A percentile compares a stretch with the other conserved stretches of the same genome.
Conservation (phyloP, 2,329 filamentous ascomycete species). For the Cercospora sojina region DNA sequence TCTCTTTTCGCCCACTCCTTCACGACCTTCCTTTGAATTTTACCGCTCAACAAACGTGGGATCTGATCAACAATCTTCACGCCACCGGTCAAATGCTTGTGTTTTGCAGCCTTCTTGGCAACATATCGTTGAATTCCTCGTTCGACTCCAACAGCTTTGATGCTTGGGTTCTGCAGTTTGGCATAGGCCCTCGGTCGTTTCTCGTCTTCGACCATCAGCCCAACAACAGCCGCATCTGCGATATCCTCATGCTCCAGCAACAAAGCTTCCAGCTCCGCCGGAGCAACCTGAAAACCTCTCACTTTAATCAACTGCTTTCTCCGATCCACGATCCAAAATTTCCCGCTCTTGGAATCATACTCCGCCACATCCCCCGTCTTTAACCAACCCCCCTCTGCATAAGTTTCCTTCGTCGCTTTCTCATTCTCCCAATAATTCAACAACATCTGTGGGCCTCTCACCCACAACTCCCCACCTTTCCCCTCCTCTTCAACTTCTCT, state of each 20-base stretch:
- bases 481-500: slow-evolving; percentile 44
- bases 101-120: slow-evolving; percentile 11
- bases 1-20: slow-evolving; percentile 19
- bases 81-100: slow-evolving; percentile 15
- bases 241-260: slow-evolving; percentile 54
- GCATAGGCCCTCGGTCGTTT: slow-evolving; percentile 57
- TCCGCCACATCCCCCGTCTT: slow-evolving; percentile 39
- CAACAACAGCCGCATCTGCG: slow-evolving; percentile 56
- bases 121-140: slow-evolving; percentile 9
- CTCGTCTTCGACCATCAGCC: slow-evolving; percentile 49
- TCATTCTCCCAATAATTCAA: slow-evolving; percentile 73
- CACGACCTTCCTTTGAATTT: slow-evolving; percentile 16
- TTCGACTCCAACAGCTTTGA: neutral
- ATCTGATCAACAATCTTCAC: slow-evolving; percentile 14
- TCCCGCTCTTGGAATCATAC: slow-evolving; percentile 27
- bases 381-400: slow-evolving; percentile 41
- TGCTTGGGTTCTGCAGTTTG: slow-evolving; percentile 37
- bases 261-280: slow-evolving; percentile 37
- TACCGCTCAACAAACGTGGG: slow-evolving; percentile 13
- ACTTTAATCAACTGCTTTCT: slow-evolving; percentile 45
- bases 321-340: slow-evolving; percentile 39
- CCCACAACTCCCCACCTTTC: slow-evolving; percentile 68
- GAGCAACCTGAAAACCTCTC: slow-evolving; percentile 40
- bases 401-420: slow-evolving; percentile 39
- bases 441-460: slow-evolving; percentile 70